phyloP scores from a whole-genome alignment of 192 early-diverging fungal genomes.

The Kickxella alabastrina region DNA sequence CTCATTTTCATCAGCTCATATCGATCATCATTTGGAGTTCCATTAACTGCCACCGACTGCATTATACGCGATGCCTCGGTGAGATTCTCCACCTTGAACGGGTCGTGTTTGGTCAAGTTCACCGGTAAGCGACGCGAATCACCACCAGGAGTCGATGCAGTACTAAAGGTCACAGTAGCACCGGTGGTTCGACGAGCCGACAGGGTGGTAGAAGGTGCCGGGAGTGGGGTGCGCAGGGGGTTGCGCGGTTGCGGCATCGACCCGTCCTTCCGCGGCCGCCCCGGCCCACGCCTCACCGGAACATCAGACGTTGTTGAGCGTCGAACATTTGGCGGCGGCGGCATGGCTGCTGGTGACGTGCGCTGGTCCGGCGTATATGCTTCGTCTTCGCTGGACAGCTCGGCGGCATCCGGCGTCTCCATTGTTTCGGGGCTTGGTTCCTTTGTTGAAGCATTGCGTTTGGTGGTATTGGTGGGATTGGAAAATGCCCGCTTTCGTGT shows the following conservation, averaged over 20 bases:
- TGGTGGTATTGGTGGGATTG: background rate
- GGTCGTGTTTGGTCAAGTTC: conserved; percentile 40
- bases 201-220: too few relatives aligned
- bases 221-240: too few relatives aligned
- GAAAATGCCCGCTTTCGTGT: background rate
- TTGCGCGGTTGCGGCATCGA: too few relatives aligned
- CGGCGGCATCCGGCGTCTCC: conserved; percentile 12
- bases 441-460: background rate
- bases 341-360: background rate
- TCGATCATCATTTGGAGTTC: conserved; percentile 19
- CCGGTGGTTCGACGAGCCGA: too few relatives aligned
- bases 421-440: too few relatives aligned
- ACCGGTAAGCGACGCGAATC: conserved; percentile 29
- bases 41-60: conserved; percentile 12
- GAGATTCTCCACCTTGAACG: conserved; percentile 22
- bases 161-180: too few relatives aligned
- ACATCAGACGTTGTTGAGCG: background rate
- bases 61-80: conserved; percentile 12
- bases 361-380: conserved; percentile 2
- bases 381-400: conserved; percentile 23
- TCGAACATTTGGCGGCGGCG: background rate
- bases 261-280: conserved; percentile 28
- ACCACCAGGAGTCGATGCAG: too few relatives aligned
- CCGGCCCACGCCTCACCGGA: conserved; percentile 10
- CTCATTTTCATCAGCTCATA: conserved; percentile 47